A percentile compares a stretch with the other conserved stretches of the same genome.
Conservation (phyloP, 2,329 filamentous ascomycete species). For the Fusarium sp. region DNA sequence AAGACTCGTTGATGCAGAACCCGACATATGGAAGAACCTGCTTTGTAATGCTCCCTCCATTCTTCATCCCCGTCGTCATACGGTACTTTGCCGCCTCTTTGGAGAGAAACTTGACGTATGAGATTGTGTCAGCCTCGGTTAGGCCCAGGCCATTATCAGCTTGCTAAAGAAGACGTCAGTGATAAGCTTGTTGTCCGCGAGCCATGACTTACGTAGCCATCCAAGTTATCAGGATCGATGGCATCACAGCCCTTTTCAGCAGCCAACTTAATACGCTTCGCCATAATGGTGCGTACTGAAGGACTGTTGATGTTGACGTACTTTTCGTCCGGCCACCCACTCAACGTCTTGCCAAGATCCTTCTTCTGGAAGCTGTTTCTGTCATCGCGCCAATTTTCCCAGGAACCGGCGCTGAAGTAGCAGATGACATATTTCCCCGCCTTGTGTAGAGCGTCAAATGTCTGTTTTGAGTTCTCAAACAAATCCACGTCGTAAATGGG, state of each 20-base stretch:
- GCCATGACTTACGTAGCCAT: constrained; percentile 65
- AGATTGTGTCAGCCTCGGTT: constrained; percentile 66
- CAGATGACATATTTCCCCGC: constrained; percentile 74
- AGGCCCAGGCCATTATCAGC: constrained; percentile 73
- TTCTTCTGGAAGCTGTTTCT: constrained; percentile 62
- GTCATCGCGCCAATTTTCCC: constrained; percentile 73
- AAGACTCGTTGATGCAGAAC: constrained; percentile 79
- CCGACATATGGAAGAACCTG: constrained; percentile 63
- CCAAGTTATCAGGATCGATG: constrained; percentile 79
- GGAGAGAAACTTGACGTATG: constrained; percentile 72
- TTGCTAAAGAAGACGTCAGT: constrained; percentile 48
- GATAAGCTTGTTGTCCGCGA: neutral
- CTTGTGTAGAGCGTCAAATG: constrained; percentile 68
- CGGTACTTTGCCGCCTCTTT: constrained; percentile 63
- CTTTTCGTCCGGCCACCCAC: constrained; percentile 75
- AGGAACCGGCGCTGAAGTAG: constrained; percentile 80
- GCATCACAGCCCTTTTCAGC: constrained; percentile 74
- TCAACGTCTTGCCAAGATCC: constrained; percentile 69
- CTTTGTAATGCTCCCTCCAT: constrained; percentile 70
- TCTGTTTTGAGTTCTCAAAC: constrained; percentile 62
- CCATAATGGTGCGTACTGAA: constrained; percentile 75
- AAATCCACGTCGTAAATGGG: constrained; percentile 63
- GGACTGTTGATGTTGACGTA: constrained; percentile 72
- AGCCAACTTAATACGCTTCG: constrained; percentile 68
- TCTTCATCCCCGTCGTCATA: constrained; percentile 76